Percentiles rank a stretch among this genome's conserved stretches.
phyloP scores from a whole-genome alignment of 78 protist species.

The Protostelium mycophagum region DNA sequence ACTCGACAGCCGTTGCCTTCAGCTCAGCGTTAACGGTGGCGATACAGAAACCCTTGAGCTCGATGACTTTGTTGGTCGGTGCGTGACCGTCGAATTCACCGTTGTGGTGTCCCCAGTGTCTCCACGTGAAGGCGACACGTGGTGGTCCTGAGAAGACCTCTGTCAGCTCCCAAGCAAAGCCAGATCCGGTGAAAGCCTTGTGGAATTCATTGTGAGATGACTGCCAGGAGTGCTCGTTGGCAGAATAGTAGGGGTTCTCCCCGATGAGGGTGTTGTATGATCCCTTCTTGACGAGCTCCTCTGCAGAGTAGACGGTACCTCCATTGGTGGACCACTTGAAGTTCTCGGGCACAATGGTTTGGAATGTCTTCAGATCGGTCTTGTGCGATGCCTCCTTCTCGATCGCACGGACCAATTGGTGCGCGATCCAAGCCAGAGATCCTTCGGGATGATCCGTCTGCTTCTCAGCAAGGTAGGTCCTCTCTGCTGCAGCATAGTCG shows the following conservation, averaged over 20 bases:
- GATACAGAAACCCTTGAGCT: too few relatives aligned
- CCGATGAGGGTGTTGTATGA: constrained; percentile 3
- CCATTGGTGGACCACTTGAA: constrained; percentile 3
- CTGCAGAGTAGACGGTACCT: background rate
- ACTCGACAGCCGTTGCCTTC: too few relatives aligned
- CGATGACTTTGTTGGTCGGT: too few relatives aligned
- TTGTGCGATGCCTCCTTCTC: constrained; percentile 4
- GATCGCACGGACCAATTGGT: background rate
- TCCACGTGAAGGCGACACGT: background rate
- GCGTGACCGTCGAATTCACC: background rate
- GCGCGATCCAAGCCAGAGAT: background rate
- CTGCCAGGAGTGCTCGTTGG: background rate
- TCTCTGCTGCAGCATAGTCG: background rate
- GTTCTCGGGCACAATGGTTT: background rate
- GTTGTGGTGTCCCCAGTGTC: background rate
- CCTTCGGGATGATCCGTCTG: background rate
- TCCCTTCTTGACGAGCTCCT: background rate
- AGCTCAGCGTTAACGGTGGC: too few relatives aligned
- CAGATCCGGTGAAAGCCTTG: background rate
- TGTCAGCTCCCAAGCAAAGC: background rate
- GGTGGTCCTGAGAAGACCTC: constrained; percentile 3
- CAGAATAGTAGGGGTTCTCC: constrained; percentile 1
- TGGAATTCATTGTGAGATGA: background rate
- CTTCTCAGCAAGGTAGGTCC: background rate
- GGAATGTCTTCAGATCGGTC: background rate